Evolutionary conservation across 2,329 filamentous ascomycete genomes (phyloP), one percentile per base, ranked within the genome.

Genomic region (Fusarium nelsonii): DNA sequence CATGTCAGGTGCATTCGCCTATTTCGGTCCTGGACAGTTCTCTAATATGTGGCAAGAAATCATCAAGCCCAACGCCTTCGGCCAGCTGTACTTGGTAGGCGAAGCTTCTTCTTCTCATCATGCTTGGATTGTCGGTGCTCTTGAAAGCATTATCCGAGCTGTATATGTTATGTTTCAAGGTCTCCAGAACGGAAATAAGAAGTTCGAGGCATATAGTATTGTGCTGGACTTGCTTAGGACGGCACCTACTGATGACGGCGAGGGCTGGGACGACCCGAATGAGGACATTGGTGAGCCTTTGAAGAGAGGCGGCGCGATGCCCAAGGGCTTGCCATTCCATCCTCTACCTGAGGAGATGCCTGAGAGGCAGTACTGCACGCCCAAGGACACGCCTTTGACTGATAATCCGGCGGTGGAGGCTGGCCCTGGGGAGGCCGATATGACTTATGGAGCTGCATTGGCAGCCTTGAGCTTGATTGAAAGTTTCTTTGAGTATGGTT

Each of bases 11-110:
- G 71, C 71, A 0, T 73, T 73, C 6, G 71, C 69, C 2, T 73
- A 72, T 37, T 73, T 72, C 11, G 67, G 71, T 0, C 71, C 71
- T 0, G 40, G 66, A 0, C 71, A 73, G 1, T 73, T 72, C 32
- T 70, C 65, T 32, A 70, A 73, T 2, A 73, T 72, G 71, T 73
- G 71, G 68, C 41, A 63, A 1, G 66, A 73, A 8, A 68, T 73
- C 4, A 70, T 65, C 37, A 72, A 73, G 61, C 69, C 71, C 14
- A 71, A 73, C 18, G 50, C 70, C 1, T 73, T 58, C 8, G 69
- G 71, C 2, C 63, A 73, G 12, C 14, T 73, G 2, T 70, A 72
- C 4, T 43, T 73, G 0, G n/a, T 73, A 4, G 66, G 71, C 0
- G 71, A 73, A n/a, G 71, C 69, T 1, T 48, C 71, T 6, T 72